phyloP scores from a whole-genome alignment of 306 rosid genomes.

The Lathyrus tuberosus region DNA sequence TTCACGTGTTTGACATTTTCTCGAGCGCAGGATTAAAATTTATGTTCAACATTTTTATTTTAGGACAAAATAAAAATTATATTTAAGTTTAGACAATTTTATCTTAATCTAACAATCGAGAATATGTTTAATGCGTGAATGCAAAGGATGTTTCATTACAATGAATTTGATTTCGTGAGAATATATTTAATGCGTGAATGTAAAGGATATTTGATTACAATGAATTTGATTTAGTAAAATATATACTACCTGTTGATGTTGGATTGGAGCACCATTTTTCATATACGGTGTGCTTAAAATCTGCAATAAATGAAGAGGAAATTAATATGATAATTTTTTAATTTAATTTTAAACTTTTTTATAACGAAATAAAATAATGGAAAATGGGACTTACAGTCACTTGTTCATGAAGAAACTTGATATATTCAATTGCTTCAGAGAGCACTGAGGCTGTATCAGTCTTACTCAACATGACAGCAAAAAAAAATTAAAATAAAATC shows the following conservation, averaged over 20 bases:
- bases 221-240: no score
- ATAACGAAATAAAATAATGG: not conserved
- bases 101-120: no score
- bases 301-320: slow-evolving; percentile 25
- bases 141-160: no score
- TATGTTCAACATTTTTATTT: no score
- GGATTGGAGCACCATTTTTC: slow-evolving; percentile 87
- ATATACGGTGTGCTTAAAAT: slow-evolving; percentile 87
- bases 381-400: slow-evolving; percentile 70
- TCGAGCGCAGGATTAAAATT: no score
- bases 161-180: no score
- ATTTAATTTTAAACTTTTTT: not conserved
- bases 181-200: no score
- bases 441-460: slow-evolving; percentile 99
- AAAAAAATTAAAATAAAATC: slow-evolving; percentile 27
- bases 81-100: no score
- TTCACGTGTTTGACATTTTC: no score
- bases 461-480: slow-evolving; percentile 55
- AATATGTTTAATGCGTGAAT: no score
- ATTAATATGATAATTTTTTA: not conserved
- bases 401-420: slow-evolving; percentile 93
- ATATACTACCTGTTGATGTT: slow-evolving; percentile 68
- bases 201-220: no score
- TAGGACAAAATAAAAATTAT: no score
- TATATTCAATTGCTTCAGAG: slow-evolving; percentile 96